phyloP scores from a whole-genome alignment of 257 asterid species.

The Solanum paucissectum region DNA sequence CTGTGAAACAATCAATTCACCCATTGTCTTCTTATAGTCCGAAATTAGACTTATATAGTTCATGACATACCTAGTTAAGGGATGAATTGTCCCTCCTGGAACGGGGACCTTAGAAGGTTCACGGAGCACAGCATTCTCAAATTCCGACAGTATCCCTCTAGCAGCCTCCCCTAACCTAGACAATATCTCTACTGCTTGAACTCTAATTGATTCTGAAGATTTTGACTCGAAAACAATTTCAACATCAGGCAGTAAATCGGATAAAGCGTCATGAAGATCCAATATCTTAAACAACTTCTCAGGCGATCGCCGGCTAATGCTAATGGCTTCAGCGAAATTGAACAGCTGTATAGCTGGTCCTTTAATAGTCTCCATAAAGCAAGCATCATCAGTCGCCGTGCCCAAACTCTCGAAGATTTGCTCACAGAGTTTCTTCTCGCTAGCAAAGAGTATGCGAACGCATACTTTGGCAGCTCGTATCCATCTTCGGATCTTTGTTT shows the following conservation, averaged over 20 bases:
- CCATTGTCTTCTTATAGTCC: constrained; percentile 28
- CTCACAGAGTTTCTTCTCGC: constrained; percentile 30
- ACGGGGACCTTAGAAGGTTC: constrained; percentile 24
- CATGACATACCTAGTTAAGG: constrained; percentile 44
- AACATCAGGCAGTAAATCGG: constrained; percentile 19
- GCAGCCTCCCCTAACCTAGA: constrained; percentile 32
- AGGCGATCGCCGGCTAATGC: constrained; percentile 28
- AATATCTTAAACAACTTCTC: constrained; percentile 38
- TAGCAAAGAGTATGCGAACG: constrained; percentile 19
- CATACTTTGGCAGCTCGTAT: constrained; percentile 25
- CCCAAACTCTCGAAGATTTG: constrained; percentile 29
- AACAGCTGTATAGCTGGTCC: constrained; percentile 29
- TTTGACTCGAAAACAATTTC: constrained; percentile 26
- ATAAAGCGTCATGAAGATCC: constrained; percentile 30
- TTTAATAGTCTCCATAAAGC: constrained; percentile 30
- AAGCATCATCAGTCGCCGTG: constrained; percentile 17
- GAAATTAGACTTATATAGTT: constrained; percentile 27
- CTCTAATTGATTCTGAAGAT: constrained; percentile 16
- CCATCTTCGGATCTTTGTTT: constrained; percentile 31
- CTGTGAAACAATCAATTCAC: constrained; percentile 25
- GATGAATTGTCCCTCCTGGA: constrained; percentile 41
- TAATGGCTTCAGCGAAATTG: constrained; percentile 36
- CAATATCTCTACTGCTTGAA: constrained; percentile 23
- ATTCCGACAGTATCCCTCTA: constrained; percentile 32
- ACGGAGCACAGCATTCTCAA: constrained; percentile 32